Conservation (phyloP, 2,329 filamentous ascomycete species). For the Immersiporthe knoxdaviesiana region DNA sequence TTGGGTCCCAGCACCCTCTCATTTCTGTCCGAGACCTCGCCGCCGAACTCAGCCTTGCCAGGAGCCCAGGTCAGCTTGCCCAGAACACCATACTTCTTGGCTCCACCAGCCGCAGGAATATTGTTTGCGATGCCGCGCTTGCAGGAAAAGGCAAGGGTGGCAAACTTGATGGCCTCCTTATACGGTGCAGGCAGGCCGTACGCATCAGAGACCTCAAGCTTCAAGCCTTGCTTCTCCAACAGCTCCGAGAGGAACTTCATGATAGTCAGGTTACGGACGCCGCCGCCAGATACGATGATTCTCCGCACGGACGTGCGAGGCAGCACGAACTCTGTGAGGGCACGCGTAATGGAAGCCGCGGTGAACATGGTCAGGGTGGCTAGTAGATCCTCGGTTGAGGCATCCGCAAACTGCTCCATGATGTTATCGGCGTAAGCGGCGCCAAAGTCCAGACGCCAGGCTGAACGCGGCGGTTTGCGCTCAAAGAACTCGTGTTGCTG, state of each 20-base stretch:
- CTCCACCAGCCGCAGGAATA: conserved; percentile 37
- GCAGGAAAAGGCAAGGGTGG: conserved; percentile 37
- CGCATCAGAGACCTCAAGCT: conserved; percentile 34
- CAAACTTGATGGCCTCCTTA: conserved; percentile 40
- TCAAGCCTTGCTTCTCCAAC: conserved; percentile 25
- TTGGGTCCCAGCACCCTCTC: no score
- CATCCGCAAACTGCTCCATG: neutral
- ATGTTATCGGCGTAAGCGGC: neutral
- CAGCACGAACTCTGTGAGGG: no score
- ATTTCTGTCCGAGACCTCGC: no score
- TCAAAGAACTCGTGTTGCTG: conserved; percentile 35
- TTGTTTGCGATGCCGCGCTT: conserved; percentile 36
- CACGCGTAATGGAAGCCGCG: neutral
- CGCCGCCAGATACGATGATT: conserved; percentile 36
- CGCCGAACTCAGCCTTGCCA: no score
- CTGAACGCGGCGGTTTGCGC: conserved; percentile 32
- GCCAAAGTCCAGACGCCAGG: neutral
- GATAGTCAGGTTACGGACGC: conserved; percentile 32
- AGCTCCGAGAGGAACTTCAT: neutral
- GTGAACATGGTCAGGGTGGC: neutral
- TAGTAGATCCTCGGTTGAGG: neutral
- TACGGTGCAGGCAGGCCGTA: conserved; percentile 37
- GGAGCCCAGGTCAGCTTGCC: conserved; percentile 33
- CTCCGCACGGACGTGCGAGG: no score
- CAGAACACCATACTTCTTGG: conserved; percentile 33